Base-by-base conservation (phyloP, 2,329 filamentous ascomycete genomes). In the Microascus cirrosus region DNA sequence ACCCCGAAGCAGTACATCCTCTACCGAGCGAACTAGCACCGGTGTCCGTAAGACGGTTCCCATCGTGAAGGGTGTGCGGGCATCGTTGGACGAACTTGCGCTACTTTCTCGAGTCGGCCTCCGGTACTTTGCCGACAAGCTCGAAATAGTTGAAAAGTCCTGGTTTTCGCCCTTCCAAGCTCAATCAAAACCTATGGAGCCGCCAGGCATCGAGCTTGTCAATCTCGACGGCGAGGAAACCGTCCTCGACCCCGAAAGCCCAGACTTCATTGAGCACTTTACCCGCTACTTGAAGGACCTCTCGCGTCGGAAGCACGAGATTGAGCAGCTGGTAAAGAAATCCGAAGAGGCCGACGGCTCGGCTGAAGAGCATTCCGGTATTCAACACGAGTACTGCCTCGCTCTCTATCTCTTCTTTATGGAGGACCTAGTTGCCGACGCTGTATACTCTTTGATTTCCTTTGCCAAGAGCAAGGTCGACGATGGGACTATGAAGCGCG, bases 301-400 rank as follows among this genome's bases (percentile, higher is more conserved):
- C 3, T 51, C 55, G 10, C 42, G 42, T 51, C 55, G 55, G 24
- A 50, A 56, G 28, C 24, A n/a, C 18, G 55, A 25, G 8, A 34
- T 56, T 10, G 25, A 50, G 28, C 15, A 56, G 42, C 55, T 51
- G 10, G 42, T 51, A 24, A n/a, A 32, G 18, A 22, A 51, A 3
- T 56, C 55, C 10, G 55, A 56, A 24, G 39, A 56, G 25, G 42
- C 24, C 10, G 42, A 56, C 25, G 39, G 22, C 2, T 24, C 18
- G 2, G 39, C 39, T 11, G 54, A 48, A 36, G 54, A 50, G 22
- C 45, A 22, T 10, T 56, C 39, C 7, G 36, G 54, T n/a, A 51
- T 56, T 6, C 55, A 56, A 22, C 55, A 50, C 25, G 55, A 56
- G 55, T 51, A 56, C 55, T 56, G 39, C n/a, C 55, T 56, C 7